phyloP scores from a whole-genome alignment of 148 eudicot species.

The Fagopyrum tataricum region DNA sequence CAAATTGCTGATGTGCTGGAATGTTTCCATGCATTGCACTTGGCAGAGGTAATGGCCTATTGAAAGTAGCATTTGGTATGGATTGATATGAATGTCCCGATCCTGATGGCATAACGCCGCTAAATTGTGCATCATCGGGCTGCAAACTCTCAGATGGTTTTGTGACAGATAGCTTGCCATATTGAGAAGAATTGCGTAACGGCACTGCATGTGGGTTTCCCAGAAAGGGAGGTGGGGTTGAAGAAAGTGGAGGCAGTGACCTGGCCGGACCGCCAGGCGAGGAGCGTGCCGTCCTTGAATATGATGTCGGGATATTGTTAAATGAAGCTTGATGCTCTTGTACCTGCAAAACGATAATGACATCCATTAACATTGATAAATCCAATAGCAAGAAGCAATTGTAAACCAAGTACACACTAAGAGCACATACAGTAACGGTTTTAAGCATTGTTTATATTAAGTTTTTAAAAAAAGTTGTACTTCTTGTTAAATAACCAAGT shows the following conservation, averaged over 20 bases:
- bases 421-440: too few relatives aligned
- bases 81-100: slow-evolving; percentile 38
- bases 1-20: slow-evolving; percentile 44
- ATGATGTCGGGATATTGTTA: slow-evolving; percentile 31
- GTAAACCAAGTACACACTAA: background rate
- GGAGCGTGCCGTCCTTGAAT: slow-evolving; percentile 39
- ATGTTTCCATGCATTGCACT: slow-evolving; percentile 36
- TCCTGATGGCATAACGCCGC: slow-evolving; percentile 30
- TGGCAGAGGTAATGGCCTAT: slow-evolving; percentile 49
- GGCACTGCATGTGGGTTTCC: slow-evolving; percentile 24
- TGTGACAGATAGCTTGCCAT: slow-evolving; percentile 42
- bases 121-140: slow-evolving; percentile 25
- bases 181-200: slow-evolving; percentile 36
- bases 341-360: slow-evolving; percentile 34
- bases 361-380: slow-evolving; percentile 8
- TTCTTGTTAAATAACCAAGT: too few relatives aligned
- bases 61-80: slow-evolving; percentile 49
- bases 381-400: background rate
- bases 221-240: slow-evolving; percentile 85
- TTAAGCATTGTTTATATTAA: too few relatives aligned
- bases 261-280: slow-evolving; percentile 51
- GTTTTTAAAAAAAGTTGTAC: too few relatives aligned
- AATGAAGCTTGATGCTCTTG: slow-evolving; percentile 46
- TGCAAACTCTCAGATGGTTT: slow-evolving; percentile 49
- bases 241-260: slow-evolving; percentile 91